These are phyloP conservation scores for Flagelloscypha sp. DNA, from an alignment of 768 basidiomycete genomes.

Conservation along the genomic window DNA sequence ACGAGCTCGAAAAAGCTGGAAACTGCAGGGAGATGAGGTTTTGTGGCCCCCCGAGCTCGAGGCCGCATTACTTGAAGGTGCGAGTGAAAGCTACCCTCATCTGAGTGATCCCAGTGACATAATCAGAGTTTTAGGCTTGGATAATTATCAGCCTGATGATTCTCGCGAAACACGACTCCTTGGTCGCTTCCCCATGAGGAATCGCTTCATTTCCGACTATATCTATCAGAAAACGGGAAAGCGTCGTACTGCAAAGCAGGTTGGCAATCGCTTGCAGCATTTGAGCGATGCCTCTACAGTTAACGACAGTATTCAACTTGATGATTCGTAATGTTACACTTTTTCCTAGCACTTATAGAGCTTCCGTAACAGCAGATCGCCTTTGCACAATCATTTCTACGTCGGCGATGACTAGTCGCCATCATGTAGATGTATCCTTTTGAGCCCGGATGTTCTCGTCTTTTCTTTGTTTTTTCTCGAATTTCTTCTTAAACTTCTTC, in stretches of 20 bases:
- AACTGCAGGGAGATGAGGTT: constrained; percentile 61
- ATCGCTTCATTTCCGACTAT: constrained; percentile 54
- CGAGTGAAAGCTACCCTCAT: constrained; percentile 23
- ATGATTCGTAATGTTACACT: no score
- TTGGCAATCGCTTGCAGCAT: constrained; percentile 51
- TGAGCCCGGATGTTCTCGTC: no score
- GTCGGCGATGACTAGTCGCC: no score
- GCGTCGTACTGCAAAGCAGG: constrained; percentile 47
- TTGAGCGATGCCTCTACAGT: constrained; percentile 47
- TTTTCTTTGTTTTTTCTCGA: no score
- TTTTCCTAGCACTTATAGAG: no score
- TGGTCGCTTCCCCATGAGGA: constrained; percentile 51
- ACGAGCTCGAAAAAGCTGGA: constrained; percentile 66
- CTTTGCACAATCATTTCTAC: no score
- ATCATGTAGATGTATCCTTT: no score
- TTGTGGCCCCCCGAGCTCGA: constrained; percentile 71
- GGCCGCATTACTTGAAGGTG: constrained; percentile 40
- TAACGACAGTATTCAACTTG: constrained; percentile 25
- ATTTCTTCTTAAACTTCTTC: no score
- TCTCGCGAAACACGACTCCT: constrained; percentile 39
- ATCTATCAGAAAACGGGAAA: constrained; percentile 44
- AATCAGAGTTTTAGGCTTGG: constrained; percentile 26
- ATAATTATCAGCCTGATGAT: constrained; percentile 36
- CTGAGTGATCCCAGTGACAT: no score
- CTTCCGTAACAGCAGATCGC: no score